phyloP scores from a whole-genome alignment of 208 protist genomes.

The Crithidia expoeki region DNA sequence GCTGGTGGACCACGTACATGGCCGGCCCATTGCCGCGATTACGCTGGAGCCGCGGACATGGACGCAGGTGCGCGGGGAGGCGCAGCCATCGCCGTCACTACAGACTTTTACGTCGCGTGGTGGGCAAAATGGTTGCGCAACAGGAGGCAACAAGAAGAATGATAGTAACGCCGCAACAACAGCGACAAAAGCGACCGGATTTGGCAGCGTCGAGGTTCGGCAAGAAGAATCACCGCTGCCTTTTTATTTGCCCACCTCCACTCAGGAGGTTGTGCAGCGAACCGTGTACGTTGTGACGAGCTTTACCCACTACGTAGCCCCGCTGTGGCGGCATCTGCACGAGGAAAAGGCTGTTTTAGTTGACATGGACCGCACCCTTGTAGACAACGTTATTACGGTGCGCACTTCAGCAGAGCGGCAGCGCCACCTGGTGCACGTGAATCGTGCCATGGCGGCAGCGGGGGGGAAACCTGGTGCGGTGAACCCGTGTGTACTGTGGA shows the following conservation, averaged over 20 bases:
- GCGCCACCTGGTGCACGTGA: slow-evolving; percentile 25
- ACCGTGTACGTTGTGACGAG: slow-evolving; percentile 49
- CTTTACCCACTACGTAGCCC: slow-evolving; percentile 68
- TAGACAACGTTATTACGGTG: slow-evolving; percentile 77
- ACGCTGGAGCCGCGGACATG: slow-evolving; percentile 35
- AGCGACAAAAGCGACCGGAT: background rate
- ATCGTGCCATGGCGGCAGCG: slow-evolving; percentile 12
- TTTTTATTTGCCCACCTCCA: background rate
- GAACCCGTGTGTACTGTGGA: slow-evolving; percentile 30
- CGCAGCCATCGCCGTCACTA: no score
- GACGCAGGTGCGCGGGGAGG: slow-evolving; percentile 1
- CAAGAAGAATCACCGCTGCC: background rate
- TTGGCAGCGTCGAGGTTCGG: background rate
- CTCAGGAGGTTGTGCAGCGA: slow-evolving; percentile 36
- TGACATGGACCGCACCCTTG: slow-evolving; percentile 85
- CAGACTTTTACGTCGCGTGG: no score
- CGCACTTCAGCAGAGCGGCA: slow-evolving; percentile 27
- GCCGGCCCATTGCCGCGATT: slow-evolving; percentile 62
- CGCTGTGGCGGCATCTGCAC: slow-evolving; percentile 61
- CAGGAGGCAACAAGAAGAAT: background rate
- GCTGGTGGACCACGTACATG: slow-evolving; percentile 52
- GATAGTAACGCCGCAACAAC: background rate
- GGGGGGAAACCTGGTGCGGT: background rate
- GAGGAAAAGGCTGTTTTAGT: slow-evolving; percentile 73
- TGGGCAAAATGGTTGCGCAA: no score